These are phyloP conservation scores for Plenodomus tracheiphilus DNA, from an alignment of 2,329 filamentous ascomycete species.

Conservation along the genomic window DNA sequence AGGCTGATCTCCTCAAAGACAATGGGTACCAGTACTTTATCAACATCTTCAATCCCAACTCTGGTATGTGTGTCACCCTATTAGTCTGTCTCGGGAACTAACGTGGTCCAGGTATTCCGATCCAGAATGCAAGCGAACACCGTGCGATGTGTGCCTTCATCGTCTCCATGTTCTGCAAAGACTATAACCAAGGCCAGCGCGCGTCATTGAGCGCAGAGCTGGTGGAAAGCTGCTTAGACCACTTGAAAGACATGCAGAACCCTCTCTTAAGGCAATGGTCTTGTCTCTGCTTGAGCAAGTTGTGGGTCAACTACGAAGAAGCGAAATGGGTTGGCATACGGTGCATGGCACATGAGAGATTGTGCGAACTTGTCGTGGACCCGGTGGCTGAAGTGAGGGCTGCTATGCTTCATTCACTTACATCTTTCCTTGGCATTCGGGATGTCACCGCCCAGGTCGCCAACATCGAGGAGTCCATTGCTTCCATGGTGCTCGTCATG, in stretches of 20 bases:
- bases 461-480: conserved; percentile 86
- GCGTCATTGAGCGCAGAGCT: conserved; percentile 90
- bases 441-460: conserved; percentile 90
- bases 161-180: conserved; percentile 94
- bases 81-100: no score
- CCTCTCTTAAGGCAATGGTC: conserved; percentile 92
- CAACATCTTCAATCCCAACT: conserved; percentile 82
- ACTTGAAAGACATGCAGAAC: conserved; percentile 84
- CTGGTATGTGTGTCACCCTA: conserved; percentile 49
- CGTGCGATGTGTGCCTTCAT: conserved; percentile 99
- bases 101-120: conserved; percentile 64
- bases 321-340: conserved; percentile 96
- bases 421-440: conserved; percentile 89
- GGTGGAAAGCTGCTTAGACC: conserved; percentile 82
- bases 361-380: conserved; percentile 81
- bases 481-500: conserved; percentile 87
- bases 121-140: conserved; percentile 89
- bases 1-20: conserved; percentile 92
- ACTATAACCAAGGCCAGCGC: conserved; percentile 86
- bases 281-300: conserved; percentile 89
- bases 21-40: conserved; percentile 98
- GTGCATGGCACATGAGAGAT: conserved; percentile 78
- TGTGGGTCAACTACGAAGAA: conserved; percentile 89
- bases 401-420: conserved; percentile 90
- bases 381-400: conserved; percentile 89